Conservation (phyloP, 1,284 basidiomycete species). For the Ustilago bromivora region DNA sequence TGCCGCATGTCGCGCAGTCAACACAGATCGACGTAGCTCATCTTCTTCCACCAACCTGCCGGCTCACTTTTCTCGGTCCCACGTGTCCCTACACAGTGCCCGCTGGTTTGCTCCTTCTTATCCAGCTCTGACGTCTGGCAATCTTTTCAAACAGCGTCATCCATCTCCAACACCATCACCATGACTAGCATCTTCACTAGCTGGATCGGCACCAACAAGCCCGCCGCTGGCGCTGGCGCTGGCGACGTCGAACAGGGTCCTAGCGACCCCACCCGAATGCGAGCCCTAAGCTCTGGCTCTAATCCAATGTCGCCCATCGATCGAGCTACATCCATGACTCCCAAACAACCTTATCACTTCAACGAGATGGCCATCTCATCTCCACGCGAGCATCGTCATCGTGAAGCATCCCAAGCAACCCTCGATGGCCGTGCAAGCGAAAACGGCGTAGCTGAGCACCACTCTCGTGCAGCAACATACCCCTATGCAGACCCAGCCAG, state of each 20-base stretch:
- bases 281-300: slow-evolving; percentile 26
- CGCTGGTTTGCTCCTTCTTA: neutral
- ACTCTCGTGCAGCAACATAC: neutral
- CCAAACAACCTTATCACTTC: slow-evolving; percentile 39
- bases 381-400: slow-evolving; percentile 27
- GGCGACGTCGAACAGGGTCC: slow-evolving; percentile 29
- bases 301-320: slow-evolving; percentile 45
- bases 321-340: slow-evolving; percentile 47
- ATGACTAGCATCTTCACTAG: slow-evolving; percentile 47
- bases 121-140: neutral
- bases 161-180: neutral
- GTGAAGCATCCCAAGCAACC: slow-evolving; percentile 46
- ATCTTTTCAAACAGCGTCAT: neutral
- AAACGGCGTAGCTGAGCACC: slow-evolving; percentile 1
- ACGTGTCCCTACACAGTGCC: neutral
- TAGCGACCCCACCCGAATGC: slow-evolving; percentile 23
- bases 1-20: slow-evolving; percentile 3
- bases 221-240: slow-evolving; percentile 4
- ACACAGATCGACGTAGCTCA: neutral
- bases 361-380: slow-evolving; percentile 9
- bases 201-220: slow-evolving; percentile 46
- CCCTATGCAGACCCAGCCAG: slow-evolving; percentile 1
- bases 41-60: slow-evolving; percentile 2
- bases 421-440: slow-evolving; percentile 32
- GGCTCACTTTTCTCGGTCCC: neutral